Evolutionary conservation across 805 yeast species (phyloP).

Genomic region (Yamadazyma tumulicola): DNA sequence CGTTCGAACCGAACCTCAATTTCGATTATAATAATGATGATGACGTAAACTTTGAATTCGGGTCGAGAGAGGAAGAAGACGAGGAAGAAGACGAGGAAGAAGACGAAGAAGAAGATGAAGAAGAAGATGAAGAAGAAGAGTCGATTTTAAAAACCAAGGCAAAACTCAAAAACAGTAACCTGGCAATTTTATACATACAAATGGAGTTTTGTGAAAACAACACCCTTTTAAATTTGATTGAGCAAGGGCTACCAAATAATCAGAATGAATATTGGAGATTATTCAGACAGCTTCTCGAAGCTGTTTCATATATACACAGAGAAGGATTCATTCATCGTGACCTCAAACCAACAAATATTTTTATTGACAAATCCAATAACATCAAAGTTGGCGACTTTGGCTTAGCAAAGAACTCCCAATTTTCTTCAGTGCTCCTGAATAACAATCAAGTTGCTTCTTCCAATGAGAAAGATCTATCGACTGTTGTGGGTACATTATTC

Average conservation of each 20-base stretch:
- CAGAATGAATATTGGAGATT: slow-evolving; percentile 87
- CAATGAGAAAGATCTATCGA: slow-evolving; percentile 68
- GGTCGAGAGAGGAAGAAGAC: slow-evolving; percentile 18
- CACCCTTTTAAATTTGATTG: slow-evolving; percentile 79
- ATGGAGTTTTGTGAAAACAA: slow-evolving; percentile 99
- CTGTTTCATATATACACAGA: slow-evolving; percentile 83
- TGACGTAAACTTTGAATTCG: slow-evolving; percentile 31
- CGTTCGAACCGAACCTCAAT: slow-evolving; percentile 8
- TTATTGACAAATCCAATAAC: slow-evolving; percentile 84
- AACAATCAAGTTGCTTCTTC: slow-evolving; percentile 37
- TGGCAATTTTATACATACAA: slow-evolving; percentile 83
- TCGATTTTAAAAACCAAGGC: background rate
- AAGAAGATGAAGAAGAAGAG: slow-evolving; percentile 1
- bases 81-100: slow-evolving; percentile 7
- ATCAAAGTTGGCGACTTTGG: slow-evolving; percentile 98
- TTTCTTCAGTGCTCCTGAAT: slow-evolving; percentile 31
- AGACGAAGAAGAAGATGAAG: slow-evolving; percentile 2
- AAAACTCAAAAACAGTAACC: slow-evolving; percentile 15
- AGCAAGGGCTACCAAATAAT: slow-evolving; percentile 62
- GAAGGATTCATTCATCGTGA: slow-evolving; percentile 96
- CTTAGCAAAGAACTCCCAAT: slow-evolving; percentile 83
- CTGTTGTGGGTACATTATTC: slow-evolving; percentile 90
- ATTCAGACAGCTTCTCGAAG: slow-evolving; percentile 83
- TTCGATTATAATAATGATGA: slow-evolving; percentile 43
- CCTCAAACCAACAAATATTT: slow-evolving; percentile 91